Evolutionary conservation across 1,284 basidiomycete genomes (phyloP).

Genomic region (Cryptococcus maquisensis): DNA sequence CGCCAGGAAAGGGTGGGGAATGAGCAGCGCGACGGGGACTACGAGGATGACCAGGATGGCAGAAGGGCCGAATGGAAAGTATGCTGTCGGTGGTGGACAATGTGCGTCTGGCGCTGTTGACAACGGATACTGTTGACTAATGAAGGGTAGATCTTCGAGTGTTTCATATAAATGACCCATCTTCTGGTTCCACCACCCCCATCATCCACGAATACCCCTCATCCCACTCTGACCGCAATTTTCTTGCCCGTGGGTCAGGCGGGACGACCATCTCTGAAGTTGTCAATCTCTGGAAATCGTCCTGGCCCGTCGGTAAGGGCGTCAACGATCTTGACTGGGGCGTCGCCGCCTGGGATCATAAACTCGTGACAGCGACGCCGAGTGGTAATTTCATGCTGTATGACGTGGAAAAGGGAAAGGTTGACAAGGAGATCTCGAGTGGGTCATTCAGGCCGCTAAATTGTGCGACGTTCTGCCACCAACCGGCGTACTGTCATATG

Average conservation of each 20-base stretch:
- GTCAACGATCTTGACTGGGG: slow-evolving; percentile 71
- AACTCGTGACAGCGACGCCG: slow-evolving; percentile 74
- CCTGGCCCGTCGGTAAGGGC: slow-evolving; percentile 40
- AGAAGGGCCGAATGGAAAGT: slow-evolving; percentile 36
- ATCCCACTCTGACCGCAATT: not conserved
- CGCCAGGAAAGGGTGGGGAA: slow-evolving; percentile 17
- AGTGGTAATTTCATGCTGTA: slow-evolving; percentile 82
- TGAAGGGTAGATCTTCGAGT: slow-evolving; percentile 34
- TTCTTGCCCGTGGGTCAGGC: slow-evolving; percentile 34
- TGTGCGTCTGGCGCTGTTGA: slow-evolving; percentile 25
- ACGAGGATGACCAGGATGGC: slow-evolving; percentile 42
- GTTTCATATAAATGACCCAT: slow-evolving; percentile 29
- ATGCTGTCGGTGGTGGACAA: slow-evolving; percentile 45
- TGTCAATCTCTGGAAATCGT: slow-evolving; percentile 45
- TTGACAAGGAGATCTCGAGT: slow-evolving; percentile 63
- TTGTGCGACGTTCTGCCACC: slow-evolving; percentile 56
- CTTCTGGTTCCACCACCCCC: slow-evolving; percentile 15
- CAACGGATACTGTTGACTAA: not conserved
- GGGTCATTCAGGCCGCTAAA: slow-evolving; percentile 74
- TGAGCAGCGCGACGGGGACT: slow-evolving; percentile 16
- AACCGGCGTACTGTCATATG: slow-evolving; percentile 61
- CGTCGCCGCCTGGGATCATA: slow-evolving; percentile 66
- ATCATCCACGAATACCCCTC: slow-evolving; percentile 6
- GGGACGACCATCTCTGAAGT: slow-evolving; percentile 41
- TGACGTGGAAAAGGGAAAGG: slow-evolving; percentile 71